phyloP scores from a whole-genome alignment of 2,329 filamentous ascomycete genomes.

The Trichoderma sp. region DNA sequence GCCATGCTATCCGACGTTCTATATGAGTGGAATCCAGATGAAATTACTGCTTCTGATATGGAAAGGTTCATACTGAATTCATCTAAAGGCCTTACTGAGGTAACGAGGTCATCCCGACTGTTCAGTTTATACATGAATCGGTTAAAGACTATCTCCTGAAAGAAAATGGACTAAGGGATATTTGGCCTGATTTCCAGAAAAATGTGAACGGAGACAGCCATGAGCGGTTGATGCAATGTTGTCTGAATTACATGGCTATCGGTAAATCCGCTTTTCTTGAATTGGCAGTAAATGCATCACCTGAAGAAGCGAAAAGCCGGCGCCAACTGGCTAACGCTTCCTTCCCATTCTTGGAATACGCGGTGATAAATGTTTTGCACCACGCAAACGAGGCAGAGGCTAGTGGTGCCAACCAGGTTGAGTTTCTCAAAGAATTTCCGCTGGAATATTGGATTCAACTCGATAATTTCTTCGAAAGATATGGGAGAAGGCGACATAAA shows the following conservation, averaged over 20 bases:
- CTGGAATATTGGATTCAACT: background rate
- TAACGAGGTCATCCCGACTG: slow-evolving; percentile 30
- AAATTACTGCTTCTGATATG: slow-evolving; percentile 31
- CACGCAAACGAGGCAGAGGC: background rate
- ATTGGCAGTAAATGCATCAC: background rate
- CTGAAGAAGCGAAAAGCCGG: background rate
- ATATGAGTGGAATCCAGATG: slow-evolving; percentile 19
- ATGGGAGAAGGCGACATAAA: background rate
- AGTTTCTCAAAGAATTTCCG: background rate
- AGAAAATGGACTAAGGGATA: slow-evolving; percentile 29
- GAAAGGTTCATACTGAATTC: slow-evolving; percentile 35
- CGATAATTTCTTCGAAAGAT: background rate
- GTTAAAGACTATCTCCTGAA: slow-evolving; percentile 47
- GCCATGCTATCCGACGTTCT: slow-evolving; percentile 17
- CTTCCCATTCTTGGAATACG: background rate
- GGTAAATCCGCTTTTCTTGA: background rate
- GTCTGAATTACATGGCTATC: background rate
- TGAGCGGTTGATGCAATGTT: background rate
- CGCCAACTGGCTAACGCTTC: background rate
- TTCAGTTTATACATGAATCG: slow-evolving; percentile 52
- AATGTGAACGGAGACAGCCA: background rate
- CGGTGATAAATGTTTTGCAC: background rate
- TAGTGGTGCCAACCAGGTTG: background rate
- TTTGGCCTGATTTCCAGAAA: background rate
- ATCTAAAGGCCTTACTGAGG: slow-evolving; percentile 47